These are phyloP conservation scores for Metschnikowia reukaufii DNA, from an alignment of 805 yeast species.

Conservation along the genomic window DNA sequence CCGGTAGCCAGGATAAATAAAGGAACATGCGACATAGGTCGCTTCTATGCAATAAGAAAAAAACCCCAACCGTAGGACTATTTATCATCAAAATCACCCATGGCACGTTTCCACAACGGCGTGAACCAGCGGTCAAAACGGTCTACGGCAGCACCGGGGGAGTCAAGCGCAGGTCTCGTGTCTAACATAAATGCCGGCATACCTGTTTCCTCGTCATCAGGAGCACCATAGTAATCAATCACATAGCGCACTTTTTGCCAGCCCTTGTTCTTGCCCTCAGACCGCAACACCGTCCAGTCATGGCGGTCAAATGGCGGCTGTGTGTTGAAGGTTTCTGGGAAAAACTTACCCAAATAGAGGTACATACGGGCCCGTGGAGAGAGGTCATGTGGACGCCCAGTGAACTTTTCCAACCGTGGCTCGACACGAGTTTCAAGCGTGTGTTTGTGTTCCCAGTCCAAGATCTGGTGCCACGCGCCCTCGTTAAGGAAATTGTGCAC, in stretches of 20 bases:
- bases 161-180: constrained; percentile 93
- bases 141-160: constrained; percentile 59
- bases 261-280: constrained; percentile 41
- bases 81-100: constrained; percentile 48
- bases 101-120: constrained; percentile 68
- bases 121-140: constrained; percentile 66
- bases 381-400: constrained; percentile 86
- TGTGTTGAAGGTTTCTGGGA: constrained; percentile 69
- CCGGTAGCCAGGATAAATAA: background rate
- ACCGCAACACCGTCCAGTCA: constrained; percentile 94
- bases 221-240: constrained; percentile 95
- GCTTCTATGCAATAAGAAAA: background rate
- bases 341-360: constrained; percentile 60
- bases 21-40: background rate
- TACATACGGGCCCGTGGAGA: constrained; percentile 82
- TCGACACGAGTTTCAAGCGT: constrained; percentile 51
- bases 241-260: constrained; percentile 83
- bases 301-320: constrained; percentile 97
- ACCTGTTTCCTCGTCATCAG: constrained; percentile 82
- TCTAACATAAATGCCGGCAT: constrained; percentile 90
- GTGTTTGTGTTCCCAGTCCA: constrained; percentile 85
- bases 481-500: constrained; percentile 96
- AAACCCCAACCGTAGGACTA: background rate
- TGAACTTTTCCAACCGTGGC: constrained; percentile 82
- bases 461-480: constrained; percentile 95